Conservation (phyloP, 768 basidiomycete genomes). For the Termitomyces sp. region DNA sequence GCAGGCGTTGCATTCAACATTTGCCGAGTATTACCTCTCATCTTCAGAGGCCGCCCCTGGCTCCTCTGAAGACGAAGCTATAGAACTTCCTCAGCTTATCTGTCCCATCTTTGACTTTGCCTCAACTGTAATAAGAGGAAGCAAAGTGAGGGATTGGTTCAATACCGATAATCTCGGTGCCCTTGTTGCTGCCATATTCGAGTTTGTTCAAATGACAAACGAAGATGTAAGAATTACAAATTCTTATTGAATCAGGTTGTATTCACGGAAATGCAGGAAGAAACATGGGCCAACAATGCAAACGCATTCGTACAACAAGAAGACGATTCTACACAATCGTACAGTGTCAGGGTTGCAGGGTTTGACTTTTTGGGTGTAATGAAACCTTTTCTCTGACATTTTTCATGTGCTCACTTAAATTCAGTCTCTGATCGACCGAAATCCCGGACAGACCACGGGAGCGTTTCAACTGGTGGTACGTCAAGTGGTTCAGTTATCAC, state of each 20-base stretch:
- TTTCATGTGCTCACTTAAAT: background rate
- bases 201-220: constrained; percentile 81
- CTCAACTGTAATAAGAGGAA: constrained; percentile 59
- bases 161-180: constrained; percentile 43
- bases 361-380: constrained; percentile 79
- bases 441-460: constrained; percentile 44
- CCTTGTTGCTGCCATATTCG: constrained; percentile 56
- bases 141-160: constrained; percentile 66
- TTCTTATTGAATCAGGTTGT: constrained; percentile 1
- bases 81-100: constrained; percentile 75
- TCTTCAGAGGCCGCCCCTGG: constrained; percentile 51
- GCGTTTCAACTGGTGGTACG: constrained; percentile 54
- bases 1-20: constrained; percentile 53
- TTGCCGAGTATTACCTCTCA: constrained; percentile 58
- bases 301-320: constrained; percentile 95
- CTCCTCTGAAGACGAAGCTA: constrained; percentile 71
- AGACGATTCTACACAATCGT: constrained; percentile 83
- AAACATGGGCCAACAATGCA: constrained; percentile 84
- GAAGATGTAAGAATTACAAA: constrained; percentile 64
- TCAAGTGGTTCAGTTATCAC: constrained; percentile 55
- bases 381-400: constrained; percentile 8
- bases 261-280: constrained; percentile 53
- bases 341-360: constrained; percentile 79
- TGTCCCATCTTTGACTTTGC: constrained; percentile 82
- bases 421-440: constrained; percentile 57